A percentile compares a stretch with the other conserved stretches of the same genome.
These are phyloP conservation scores for Bruguiera parviflora DNA, from an alignment of 345 rosid species.

Conservation along the genomic window DNA sequence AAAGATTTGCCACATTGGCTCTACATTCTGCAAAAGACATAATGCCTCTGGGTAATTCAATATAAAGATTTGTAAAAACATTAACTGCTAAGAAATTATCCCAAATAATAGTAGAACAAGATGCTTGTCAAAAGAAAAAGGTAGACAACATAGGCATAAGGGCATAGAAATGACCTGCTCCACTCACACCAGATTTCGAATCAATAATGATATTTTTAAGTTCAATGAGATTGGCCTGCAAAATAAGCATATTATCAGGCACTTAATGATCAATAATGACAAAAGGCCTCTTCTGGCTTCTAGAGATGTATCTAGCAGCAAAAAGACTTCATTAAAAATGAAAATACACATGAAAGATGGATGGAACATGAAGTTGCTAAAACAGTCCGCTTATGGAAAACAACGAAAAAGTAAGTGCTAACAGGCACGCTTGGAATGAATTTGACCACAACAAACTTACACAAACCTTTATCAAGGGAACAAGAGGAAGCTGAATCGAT, in stretches of 20 bases:
- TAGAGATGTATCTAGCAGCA: too few relatives aligned
- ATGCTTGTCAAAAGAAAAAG: neutral
- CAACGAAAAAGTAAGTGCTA: too few relatives aligned
- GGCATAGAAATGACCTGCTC: slow-evolving; percentile 67
- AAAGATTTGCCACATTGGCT: slow-evolving; percentile 81
- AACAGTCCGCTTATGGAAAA: too few relatives aligned
- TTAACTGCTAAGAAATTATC: slow-evolving; percentile 4
- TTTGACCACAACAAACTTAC: slow-evolving; percentile 2
- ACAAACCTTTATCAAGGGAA: slow-evolving; percentile 78
- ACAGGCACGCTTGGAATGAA: slow-evolving; percentile 4
- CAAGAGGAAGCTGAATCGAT: slow-evolving; percentile 88
- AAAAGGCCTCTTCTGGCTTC: neutral
- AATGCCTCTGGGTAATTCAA: too few relatives aligned
- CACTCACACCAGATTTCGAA: slow-evolving; percentile 94
- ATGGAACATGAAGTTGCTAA: too few relatives aligned
- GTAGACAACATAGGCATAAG: neutral
- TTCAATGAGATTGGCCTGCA: slow-evolving; percentile 77
- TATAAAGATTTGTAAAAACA: too few relatives aligned
- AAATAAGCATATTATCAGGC: slow-evolving; percentile 11
- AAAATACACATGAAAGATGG: neutral
- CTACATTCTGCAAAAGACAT: slow-evolving; percentile 63
- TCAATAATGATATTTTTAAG: slow-evolving; percentile 66
- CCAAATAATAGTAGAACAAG: slow-evolving; percentile 4
- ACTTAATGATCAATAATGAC: neutral
- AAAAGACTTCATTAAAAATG: too few relatives aligned